Evolutionary conservation across 2,329 filamentous ascomycete species (phyloP).

Genomic region (Elsinoe batatas): DNA sequence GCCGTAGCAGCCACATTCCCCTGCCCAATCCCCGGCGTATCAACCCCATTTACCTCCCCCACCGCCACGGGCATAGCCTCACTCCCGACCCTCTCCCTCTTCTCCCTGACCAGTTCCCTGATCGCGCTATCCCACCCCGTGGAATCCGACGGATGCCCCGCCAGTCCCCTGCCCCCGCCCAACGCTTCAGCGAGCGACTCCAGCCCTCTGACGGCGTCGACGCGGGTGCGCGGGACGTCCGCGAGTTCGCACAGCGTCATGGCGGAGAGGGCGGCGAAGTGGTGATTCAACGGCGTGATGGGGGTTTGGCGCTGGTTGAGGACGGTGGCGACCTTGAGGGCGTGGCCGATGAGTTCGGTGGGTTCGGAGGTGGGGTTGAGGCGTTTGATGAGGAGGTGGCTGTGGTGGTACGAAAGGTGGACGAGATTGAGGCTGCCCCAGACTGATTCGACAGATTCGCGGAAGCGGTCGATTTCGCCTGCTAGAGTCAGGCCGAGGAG

Average conservation of each 20-base stretch:
- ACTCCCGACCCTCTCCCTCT: constrained; percentile 31
- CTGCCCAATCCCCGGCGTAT: constrained; percentile 30
- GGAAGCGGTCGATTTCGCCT: constrained; percentile 55
- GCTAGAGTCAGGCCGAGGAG: constrained; percentile 44
- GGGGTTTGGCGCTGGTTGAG: constrained; percentile 47
- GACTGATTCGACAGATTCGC: constrained; percentile 49
- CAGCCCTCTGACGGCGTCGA: constrained; percentile 48
- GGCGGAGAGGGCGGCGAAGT: constrained; percentile 52
- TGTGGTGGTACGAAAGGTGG: constrained; percentile 61
- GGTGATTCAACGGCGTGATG: constrained; percentile 55
- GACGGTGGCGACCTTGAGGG: constrained; percentile 49
- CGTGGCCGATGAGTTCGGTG: constrained; percentile 50
- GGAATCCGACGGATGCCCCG: constrained; percentile 32
- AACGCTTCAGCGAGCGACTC: constrained; percentile 47
- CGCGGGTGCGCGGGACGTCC: constrained; percentile 45
- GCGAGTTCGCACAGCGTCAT: constrained; percentile 53
- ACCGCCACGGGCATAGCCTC: constrained; percentile 28
- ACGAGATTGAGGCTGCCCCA: constrained; percentile 48
- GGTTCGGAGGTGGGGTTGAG: constrained; percentile 47
- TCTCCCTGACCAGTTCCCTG: constrained; percentile 39
- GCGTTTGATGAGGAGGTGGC: constrained; percentile 54
- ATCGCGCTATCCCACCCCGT: constrained; percentile 51
- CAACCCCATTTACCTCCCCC: constrained; percentile 33
- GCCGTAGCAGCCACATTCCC: constrained; percentile 18
- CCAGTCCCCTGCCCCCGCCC: constrained; percentile 32